Evolutionary conservation across 2,329 filamentous ascomycete genomes (phyloP), one percentile per base, ranked within the genome.

Genomic region (Penicillium sp.): DNA sequence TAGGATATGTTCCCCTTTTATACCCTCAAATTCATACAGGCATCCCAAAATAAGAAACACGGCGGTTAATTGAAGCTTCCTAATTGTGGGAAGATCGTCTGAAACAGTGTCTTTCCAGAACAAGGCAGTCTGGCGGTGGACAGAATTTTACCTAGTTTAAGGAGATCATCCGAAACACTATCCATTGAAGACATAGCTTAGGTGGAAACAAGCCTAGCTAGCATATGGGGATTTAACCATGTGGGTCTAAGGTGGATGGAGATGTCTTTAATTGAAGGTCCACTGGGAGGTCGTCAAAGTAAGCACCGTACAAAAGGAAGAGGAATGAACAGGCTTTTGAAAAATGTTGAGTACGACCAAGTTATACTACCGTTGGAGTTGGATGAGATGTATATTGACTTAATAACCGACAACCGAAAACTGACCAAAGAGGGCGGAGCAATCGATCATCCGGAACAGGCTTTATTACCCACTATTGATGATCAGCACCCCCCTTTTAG

Each of bases 91-190:
- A 27, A 36, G 50, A 52, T 52, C 50, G 27, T 49, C 50, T 15
- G 50, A 52, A 49, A 48, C 50, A 52, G 10, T 13, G 26, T 45
- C 32, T 45, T 45, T 41, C 26, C n/a, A 51, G 41, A 43, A 45
- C 26, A 42, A 20, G 37, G 24, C 39, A 27, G 15, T 20, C 17
- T 29, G 15, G 24, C 39, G 39, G 39, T 42, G 39, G 39, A 18
- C 10, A 8, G 15, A 30, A 20, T 18, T 3, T n/a, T 42, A 8
- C 8, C 15, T 29, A 42, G 5, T 42, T 18, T 6, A 24, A 29
- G 15, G 17, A 20, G 39, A 42, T 42, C 39, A n/a, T 42, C 39
- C 29, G 39, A 42, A 29, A 42, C 39, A 42, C 4, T 24, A 15
- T 18, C 39, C 10, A 27, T 42, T 42, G 39, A 20, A 29, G 10